Base-by-base conservation (phyloP, 2,329 filamentous ascomycete genomes). In the Neopestalotiopsis sp. region DNA sequence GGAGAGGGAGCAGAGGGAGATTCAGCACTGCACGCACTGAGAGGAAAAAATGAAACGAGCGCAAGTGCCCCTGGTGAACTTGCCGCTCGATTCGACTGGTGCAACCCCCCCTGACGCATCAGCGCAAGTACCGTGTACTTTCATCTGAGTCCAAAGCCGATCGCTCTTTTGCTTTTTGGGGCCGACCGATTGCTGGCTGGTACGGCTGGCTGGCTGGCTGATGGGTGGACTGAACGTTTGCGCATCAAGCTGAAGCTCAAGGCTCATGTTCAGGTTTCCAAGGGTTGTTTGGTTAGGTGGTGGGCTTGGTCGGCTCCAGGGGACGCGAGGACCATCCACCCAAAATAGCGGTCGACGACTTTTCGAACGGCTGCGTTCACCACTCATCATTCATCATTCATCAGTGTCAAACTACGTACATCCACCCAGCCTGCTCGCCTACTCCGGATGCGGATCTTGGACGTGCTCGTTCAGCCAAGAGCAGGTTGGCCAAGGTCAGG, bases 11-110 rank as follows among this genome's bases (percentile, higher is more conserved):
- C 24, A 28, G 24, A 28, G 24, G 17, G 20, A 20, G 20, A n/a
- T 52, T 52, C 45, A 52, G n/a, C 45, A 52, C 45, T 52, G 45
- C 6, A n/a, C 17, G 45, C 45, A n/a, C 45, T 52, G 6, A 14
- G 56, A 69, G 73, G 75, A 75, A 74, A 75, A 74, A 78, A 75
- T 78, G 77, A 78, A 78, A 78, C 76, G 75, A 76, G 75, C 74
- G 73, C 73, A 75, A 74, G 72, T 52, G 45, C 76, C 76, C 75
- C 74, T 76, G 72, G 69, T 28, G 70, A 67, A 73, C 70, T 68
- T 63, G 57, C 56, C 56, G 60, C 20, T 56, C 14, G 60, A 52
- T 52, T 52, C 45, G 45, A 17, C 24, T 49, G 34, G 60, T 68
- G 40, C 66, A 63, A 59, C 34, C 20, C 38, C 66, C 63, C 68